Evolutionary conservation across 805 yeast genomes (phyloP).

Genomic region (Barnettozyma vustinii): DNA sequence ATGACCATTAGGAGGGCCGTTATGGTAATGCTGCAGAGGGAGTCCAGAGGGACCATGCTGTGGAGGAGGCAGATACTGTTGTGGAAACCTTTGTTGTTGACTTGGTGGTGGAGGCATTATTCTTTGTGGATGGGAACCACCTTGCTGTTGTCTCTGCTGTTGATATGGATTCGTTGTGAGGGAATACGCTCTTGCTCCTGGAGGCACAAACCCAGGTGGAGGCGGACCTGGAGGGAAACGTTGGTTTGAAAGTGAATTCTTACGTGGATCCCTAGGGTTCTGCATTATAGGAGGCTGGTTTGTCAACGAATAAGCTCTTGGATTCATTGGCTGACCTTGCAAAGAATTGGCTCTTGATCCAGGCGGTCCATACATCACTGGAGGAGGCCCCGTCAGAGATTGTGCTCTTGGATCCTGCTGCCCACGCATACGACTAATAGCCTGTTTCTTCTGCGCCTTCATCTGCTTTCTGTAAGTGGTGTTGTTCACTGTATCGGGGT

Average conservation of each 20-base stretch:
- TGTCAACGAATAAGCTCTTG: constrained; percentile 18
- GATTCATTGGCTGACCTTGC: constrained; percentile 1
- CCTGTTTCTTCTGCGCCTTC: constrained; percentile 61
- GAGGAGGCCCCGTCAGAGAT: constrained; percentile 14
- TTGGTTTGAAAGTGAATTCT: constrained; percentile 15
- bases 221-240: background rate
- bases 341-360: constrained; percentile 1
- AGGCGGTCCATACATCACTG: background rate
- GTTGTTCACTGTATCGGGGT: constrained; percentile 24
- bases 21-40: background rate
- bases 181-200: constrained; percentile 18
- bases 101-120: background rate
- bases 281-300: background rate
- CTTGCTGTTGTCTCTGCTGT: constrained; percentile 4
- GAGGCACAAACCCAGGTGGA: background rate
- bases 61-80: background rate
- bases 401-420: constrained; percentile 13
- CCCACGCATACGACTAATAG: constrained; percentile 28
- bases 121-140: background rate
- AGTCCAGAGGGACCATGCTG: background rate
- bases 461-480: constrained; percentile 65
- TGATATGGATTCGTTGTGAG: constrained; percentile 18
- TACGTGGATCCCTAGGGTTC: constrained; percentile 9
- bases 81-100: background rate
- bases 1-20: background rate